A percentile compares a stretch with the other conserved stretches of the same genome.
Conservation (phyloP, 2,329 filamentous ascomycete genomes). For the Apiospora kogelbergensis region DNA sequence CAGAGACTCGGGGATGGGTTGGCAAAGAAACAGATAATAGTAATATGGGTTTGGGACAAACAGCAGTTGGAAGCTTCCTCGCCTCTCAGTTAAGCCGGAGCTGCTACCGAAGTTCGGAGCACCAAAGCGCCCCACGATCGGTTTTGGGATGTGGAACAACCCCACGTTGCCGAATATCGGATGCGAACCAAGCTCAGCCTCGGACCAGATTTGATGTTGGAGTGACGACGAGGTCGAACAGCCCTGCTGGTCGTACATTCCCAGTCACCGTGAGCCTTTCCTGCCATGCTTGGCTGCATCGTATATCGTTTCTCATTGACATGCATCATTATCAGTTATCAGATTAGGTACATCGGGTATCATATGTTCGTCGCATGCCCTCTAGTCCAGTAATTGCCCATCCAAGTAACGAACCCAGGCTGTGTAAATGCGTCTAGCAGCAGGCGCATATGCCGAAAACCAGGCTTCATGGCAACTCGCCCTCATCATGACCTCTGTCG, state of each 20-base stretch:
- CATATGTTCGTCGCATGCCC: constrained; percentile 23
- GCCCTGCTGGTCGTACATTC: not conserved
- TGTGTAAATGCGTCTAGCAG: not conserved
- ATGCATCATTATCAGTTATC: constrained; percentile 24
- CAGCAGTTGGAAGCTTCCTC: not conserved
- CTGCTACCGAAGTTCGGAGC: constrained; percentile 12
- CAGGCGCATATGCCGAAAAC: not conserved
- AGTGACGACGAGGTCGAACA: not conserved
- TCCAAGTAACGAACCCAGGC: not conserved
- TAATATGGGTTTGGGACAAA: not conserved
- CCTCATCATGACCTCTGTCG: not conserved
- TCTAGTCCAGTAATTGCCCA: not conserved
- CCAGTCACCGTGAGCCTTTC: not conserved
- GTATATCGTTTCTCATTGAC: constrained; percentile 22
- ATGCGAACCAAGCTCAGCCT: not conserved
- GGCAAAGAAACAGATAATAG: not conserved
- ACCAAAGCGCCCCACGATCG: constrained; percentile 20
- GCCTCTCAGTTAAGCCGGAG: not conserved
- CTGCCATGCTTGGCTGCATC: too few species aligned
- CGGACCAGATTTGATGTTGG: not conserved
- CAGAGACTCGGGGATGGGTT: not conserved
- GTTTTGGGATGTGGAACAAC: constrained; percentile 10
- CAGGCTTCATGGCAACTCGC: not conserved
- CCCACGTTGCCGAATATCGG: constrained; percentile 19
- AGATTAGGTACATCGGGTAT: constrained; percentile 27